These are phyloP conservation scores for Monotropa hypopitys DNA, from an alignment of 179 eudicot species.

Conservation along the genomic window DNA sequence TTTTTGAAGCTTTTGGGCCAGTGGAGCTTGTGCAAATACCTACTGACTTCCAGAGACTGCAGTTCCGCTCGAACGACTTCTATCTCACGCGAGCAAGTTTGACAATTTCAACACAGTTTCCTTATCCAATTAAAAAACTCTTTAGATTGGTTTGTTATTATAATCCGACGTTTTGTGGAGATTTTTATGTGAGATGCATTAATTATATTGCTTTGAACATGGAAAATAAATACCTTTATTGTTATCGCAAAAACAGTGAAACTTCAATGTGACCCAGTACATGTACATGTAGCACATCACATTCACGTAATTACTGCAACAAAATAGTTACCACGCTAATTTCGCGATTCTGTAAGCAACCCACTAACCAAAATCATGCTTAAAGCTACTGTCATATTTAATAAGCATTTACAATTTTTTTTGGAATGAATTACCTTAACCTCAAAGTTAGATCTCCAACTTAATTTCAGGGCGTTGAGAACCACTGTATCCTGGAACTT, in stretches of 20 bases:
- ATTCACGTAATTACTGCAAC: background rate
- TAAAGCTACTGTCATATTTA: background rate
- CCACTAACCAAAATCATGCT: background rate
- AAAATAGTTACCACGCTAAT: background rate
- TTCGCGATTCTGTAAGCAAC: background rate
- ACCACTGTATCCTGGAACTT: constrained; percentile 28
- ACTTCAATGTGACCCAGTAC: background rate
- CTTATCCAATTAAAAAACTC: too few species aligned
- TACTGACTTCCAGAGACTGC: constrained; percentile 52
- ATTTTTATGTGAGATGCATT: too few species aligned
- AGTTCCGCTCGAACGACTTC: too few species aligned
- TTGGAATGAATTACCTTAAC: constrained; percentile 4
- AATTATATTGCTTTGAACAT: background rate
- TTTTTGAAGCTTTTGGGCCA: constrained; percentile 85
- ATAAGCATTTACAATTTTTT: constrained; percentile 1
- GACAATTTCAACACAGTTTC: too few species aligned
- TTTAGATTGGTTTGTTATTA: too few species aligned
- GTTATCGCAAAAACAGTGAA: background rate
- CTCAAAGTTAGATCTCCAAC: constrained; percentile 33
- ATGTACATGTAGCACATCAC: background rate
- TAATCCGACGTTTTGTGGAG: too few species aligned
- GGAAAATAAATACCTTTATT: background rate
- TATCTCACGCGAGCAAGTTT: too few species aligned
- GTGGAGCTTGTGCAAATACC: constrained; percentile 92
- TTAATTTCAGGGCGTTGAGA: constrained; percentile 30